Evolutionary conservation across 2,329 filamentous ascomycete genomes (phyloP).

Genomic region (Aspergillus tanneri): DNA sequence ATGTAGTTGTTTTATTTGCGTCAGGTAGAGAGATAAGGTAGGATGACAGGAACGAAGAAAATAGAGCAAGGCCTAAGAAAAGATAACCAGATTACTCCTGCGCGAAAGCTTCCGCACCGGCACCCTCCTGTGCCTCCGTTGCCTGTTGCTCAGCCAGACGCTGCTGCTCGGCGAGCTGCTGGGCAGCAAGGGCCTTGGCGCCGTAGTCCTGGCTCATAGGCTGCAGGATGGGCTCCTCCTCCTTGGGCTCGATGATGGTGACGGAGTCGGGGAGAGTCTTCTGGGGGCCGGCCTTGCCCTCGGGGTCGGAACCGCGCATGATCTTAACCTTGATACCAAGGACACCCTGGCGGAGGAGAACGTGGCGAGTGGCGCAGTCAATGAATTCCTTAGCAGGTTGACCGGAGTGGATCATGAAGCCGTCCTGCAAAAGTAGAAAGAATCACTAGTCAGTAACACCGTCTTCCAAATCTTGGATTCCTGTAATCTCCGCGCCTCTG

Average conservation of each 20-base stretch:
- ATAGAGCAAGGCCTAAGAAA: constrained; percentile 29
- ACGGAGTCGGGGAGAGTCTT: constrained; percentile 98
- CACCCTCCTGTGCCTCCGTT: constrained; percentile 46
- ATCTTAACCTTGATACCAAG: constrained; percentile 99
- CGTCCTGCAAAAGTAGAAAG: constrained; percentile 60
- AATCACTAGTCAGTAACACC: constrained; percentile 11
- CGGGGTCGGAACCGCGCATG: constrained; percentile 98
- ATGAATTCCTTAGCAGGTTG: constrained; percentile 99
- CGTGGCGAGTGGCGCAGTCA: constrained; percentile 96
- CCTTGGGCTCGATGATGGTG: constrained; percentile 99
- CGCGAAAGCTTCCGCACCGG: constrained; percentile 44
- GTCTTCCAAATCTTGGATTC: not conserved
- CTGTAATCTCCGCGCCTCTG: not conserved
- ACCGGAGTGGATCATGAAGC: constrained; percentile 99
- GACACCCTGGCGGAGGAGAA: constrained; percentile 99
- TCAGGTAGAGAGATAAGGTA: constrained; percentile 36
- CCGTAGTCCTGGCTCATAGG: constrained; percentile 98
- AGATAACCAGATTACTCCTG: constrained; percentile 48
- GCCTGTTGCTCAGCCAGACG: constrained; percentile 60
- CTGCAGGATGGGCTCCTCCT: constrained; percentile 92
- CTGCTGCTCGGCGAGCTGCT: constrained; percentile 56
- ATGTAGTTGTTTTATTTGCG: constrained; percentile 39
- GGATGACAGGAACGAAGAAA: constrained; percentile 32
- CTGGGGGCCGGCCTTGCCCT: constrained; percentile 97
- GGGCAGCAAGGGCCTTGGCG: constrained; percentile 75